These are phyloP conservation scores for Nadsonia fulvescens DNA, from an alignment of 805 yeast genomes.

Conservation along the genomic window DNA sequence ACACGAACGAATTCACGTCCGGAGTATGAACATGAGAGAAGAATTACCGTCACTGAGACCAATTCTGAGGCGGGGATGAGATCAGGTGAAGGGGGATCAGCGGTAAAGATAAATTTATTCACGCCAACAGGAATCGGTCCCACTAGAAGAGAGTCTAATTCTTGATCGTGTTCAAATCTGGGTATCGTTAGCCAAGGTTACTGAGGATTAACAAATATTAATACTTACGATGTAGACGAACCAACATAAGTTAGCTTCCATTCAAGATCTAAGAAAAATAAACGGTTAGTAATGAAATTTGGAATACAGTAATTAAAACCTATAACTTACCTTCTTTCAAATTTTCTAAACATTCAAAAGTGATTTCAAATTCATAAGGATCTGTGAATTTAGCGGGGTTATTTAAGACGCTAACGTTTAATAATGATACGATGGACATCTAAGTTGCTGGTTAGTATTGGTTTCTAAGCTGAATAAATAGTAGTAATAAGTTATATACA, in stretches of 20 bases:
- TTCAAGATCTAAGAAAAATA: slow-evolving; percentile 61
- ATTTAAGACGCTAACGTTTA: slow-evolving; percentile 81
- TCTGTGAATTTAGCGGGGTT: slow-evolving; percentile 90
- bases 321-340: slow-evolving; percentile 34
- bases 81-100: slow-evolving; percentile 95
- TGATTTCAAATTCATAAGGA: slow-evolving; percentile 90
- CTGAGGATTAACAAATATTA: neutral
- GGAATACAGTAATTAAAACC: too few species aligned
- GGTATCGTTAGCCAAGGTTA: slow-evolving; percentile 1
- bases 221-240: slow-evolving; percentile 54
- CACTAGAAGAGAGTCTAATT: slow-evolving; percentile 84
- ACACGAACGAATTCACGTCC: slow-evolving; percentile 92
- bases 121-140: slow-evolving; percentile 98
- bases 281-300: too few species aligned
- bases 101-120: slow-evolving; percentile 78
- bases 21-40: slow-evolving; percentile 81
- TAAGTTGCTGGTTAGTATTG: neutral
- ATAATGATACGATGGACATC: slow-evolving; percentile 85
- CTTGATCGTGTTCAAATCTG: slow-evolving; percentile 81
- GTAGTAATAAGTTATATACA: too few species aligned
- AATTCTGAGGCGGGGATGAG: slow-evolving; percentile 89
- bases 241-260: slow-evolving; percentile 98
- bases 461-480: too few species aligned
- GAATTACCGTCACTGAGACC: slow-evolving; percentile 86
- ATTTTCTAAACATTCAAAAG: slow-evolving; percentile 91